Percentiles rank a stretch among this genome's conserved stretches.
These are phyloP conservation scores for Stipa capillata DNA, from an alignment of 176 grass and related monocot species.

Conservation along the genomic window DNA sequence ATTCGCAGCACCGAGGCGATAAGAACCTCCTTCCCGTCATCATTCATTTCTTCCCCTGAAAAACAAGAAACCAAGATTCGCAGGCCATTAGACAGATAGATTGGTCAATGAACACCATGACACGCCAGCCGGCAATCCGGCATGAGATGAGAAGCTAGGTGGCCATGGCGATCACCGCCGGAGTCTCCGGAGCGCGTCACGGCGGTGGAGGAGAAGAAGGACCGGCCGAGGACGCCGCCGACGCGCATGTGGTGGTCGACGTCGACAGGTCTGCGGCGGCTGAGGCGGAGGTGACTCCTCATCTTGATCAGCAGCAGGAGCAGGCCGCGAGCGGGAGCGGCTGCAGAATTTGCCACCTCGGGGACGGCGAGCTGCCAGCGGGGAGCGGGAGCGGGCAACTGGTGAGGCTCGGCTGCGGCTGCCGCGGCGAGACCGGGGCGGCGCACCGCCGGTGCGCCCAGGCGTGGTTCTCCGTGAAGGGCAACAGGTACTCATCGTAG, in stretches of 20 bases:
- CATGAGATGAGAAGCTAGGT: background rate
- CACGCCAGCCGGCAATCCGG: background rate
- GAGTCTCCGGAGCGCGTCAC: background rate
- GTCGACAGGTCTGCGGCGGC: background rate
- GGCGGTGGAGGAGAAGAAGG: background rate
- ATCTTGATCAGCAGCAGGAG: background rate
- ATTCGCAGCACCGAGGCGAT: background rate
- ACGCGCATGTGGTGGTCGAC: background rate
- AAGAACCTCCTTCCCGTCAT: background rate
- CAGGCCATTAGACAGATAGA: background rate
- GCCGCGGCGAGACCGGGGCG: conserved; percentile 58
- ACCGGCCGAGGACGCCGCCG: background rate
- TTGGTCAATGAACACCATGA: background rate
- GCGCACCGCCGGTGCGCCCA: conserved; percentile 63
- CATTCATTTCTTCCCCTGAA: background rate
- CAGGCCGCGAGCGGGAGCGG: background rate
- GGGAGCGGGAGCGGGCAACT: conserved; percentile 22
- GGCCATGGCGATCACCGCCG: conserved; percentile 12
- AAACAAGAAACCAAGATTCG: background rate
- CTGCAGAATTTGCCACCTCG: conserved; percentile 47
- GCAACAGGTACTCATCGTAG: conserved; percentile 40
- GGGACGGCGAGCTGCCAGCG: conserved; percentile 12
- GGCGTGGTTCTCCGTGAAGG: conserved; percentile 72
- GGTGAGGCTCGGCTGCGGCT: conserved; percentile 56
- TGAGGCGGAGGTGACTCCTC: background rate